Evolutionary conservation across 345 rosid species (phyloP).

Genomic region (Theobroma cacao): DNA sequence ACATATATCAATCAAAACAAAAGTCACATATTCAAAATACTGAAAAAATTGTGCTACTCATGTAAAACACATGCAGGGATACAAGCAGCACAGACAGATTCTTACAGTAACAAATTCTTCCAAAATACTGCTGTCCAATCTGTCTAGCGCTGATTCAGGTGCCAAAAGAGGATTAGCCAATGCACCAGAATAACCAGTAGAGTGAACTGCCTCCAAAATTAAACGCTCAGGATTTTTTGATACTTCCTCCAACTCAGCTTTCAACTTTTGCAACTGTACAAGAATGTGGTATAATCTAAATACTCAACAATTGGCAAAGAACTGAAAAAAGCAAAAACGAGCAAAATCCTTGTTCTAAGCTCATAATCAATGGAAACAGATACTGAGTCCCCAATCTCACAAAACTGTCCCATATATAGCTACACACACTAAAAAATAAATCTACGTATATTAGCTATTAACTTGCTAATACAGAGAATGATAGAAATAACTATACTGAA

Average conservation of each 20-base stretch:
- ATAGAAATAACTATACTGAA: not conserved
- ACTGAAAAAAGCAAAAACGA: not conserved
- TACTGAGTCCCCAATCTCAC: not conserved
- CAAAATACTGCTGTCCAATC: constrained; percentile 48
- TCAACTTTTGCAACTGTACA: constrained; percentile 56
- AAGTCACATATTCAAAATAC: not conserved
- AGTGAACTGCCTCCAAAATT: constrained; percentile 73
- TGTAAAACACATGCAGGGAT: not conserved
- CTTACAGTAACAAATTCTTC: constrained; percentile 68
- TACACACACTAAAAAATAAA: not conserved
- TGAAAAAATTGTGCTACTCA: not conserved
- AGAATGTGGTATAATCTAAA: not conserved
- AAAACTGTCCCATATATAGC: not conserved
- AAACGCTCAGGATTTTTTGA: constrained; percentile 65
- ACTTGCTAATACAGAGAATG: not conserved
- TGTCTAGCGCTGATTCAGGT: constrained; percentile 48
- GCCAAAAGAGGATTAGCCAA: constrained; percentile 72
- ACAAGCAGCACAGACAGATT: not conserved
- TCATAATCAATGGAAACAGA: not conserved
- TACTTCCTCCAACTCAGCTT: constrained; percentile 51
- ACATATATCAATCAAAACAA: constrained; percentile 2
- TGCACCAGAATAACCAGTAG: constrained; percentile 60
- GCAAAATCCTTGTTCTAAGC: not conserved
- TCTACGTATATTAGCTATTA: not conserved
- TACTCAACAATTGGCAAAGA: not conserved